phyloP scores from a whole-genome alignment of 1,284 basidiomycete genomes.

The Trichosporon sp. region DNA sequence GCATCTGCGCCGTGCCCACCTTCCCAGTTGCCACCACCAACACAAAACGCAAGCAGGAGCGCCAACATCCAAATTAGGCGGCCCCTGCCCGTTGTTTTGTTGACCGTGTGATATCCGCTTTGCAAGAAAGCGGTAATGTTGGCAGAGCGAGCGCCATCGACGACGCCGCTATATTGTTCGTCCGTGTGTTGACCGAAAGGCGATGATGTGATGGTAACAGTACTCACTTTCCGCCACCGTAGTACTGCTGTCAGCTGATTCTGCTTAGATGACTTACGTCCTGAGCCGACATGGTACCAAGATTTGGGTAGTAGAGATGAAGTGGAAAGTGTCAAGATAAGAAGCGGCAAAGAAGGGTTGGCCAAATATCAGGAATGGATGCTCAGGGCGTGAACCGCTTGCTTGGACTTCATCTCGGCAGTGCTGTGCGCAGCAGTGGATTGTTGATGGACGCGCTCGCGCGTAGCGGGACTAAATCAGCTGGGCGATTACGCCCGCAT shows the following conservation, averaged over 20 bases:
- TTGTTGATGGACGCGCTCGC: neutral
- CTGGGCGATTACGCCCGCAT: neutral
- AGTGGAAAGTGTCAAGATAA: neutral
- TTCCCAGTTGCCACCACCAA: neutral
- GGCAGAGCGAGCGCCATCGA: neutral
- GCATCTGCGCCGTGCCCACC: neutral
- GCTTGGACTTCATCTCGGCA: neutral
- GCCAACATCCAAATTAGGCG: no score
- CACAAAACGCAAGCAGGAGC: neutral
- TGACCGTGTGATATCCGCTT: neutral
- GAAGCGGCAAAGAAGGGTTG: neutral
- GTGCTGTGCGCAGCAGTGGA: neutral
- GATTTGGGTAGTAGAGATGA: neutral
- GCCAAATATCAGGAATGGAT: neutral
- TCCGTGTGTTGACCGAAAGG: neutral
- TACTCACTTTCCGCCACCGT: constrained; percentile 13
- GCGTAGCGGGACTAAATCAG: neutral
- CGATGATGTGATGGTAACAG: neutral
- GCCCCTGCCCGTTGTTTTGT: neutral
- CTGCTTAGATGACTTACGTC: constrained; percentile 31
- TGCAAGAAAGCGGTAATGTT: neutral
- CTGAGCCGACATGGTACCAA: constrained; percentile 35
- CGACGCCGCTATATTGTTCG: neutral
- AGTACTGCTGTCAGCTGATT: constrained; percentile 10
- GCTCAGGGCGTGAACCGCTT: neutral